Percentiles rank a stretch among this genome's conserved stretches.
These are phyloP conservation scores for Zasmidium angulare DNA, from an alignment of 2,329 filamentous ascomycete genomes.

Conservation along the genomic window DNA sequence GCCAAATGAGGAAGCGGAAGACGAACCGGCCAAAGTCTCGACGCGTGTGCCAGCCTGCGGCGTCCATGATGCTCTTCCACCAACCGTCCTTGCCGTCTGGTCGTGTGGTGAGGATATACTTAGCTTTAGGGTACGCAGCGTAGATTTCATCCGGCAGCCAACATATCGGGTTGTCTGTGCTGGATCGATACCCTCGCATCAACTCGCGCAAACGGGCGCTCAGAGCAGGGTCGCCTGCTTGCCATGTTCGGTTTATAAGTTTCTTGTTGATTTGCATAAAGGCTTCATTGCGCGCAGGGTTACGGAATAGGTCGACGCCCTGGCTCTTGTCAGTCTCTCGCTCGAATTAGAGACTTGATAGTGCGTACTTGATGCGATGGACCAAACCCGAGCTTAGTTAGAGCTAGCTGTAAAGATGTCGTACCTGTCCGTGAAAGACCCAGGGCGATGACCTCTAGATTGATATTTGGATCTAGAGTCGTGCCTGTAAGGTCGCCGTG, in stretches of 20 bases:
- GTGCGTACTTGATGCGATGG: not conserved
- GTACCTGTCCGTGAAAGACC: conserved; percentile 4
- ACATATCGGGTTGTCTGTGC: conserved; percentile 1
- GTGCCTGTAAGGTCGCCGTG: conserved; percentile 3
- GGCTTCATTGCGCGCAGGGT: not conserved
- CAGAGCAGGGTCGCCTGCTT: not conserved
- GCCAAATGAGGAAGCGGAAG: conserved; percentile 8
- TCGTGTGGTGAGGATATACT: conserved; percentile 3
- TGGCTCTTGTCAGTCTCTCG: not conserved
- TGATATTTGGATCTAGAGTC: not conserved
- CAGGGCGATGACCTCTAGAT: conserved; percentile 2
- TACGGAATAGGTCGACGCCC: conserved; percentile 4
- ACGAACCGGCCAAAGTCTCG: conserved; percentile 2
- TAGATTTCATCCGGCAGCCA: conserved; percentile 4
- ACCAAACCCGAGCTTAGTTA: conserved; percentile 2
- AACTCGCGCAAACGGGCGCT: not conserved
- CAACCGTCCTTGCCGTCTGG: conserved; percentile 3
- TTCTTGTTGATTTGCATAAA: conserved; percentile 2
- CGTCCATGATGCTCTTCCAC: conserved; percentile 1
- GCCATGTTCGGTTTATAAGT: not conserved
- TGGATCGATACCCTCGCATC: conserved; percentile 2
- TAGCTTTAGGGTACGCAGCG: conserved; percentile 5
- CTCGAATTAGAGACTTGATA: not conserved
- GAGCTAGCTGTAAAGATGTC: conserved; percentile 2
- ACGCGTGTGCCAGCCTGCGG: conserved; percentile 1